Evolutionary conservation across 2,329 filamentous ascomycete species (phyloP).

Genomic region (Emericellopsis cladophorae): DNA sequence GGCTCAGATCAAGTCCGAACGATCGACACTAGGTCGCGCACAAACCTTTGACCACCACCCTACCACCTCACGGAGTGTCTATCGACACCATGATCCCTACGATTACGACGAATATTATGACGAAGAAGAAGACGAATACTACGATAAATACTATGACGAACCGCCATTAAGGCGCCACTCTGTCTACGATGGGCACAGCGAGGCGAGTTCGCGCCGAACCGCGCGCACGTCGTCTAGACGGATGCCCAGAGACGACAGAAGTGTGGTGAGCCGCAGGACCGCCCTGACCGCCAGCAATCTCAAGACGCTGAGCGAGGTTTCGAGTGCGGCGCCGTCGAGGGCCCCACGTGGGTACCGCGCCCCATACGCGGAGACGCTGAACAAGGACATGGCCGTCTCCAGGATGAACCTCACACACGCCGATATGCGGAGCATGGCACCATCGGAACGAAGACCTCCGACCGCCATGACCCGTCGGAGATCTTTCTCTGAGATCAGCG

Average conservation of each 20-base stretch:
- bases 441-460: conserved; percentile 3
- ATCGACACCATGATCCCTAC: conserved; percentile 9
- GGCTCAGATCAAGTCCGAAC: conserved; percentile 61
- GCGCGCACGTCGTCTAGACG: conserved; percentile 1
- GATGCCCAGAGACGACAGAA: background rate
- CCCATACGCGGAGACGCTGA: conserved; percentile 20
- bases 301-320: conserved; percentile 38
- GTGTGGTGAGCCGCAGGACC: conserved; percentile 12
- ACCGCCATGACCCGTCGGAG: conserved; percentile 6
- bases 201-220: conserved; percentile 25
- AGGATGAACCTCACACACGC: conserved; percentile 12
- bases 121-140: conserved; percentile 21
- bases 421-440: conserved; percentile 13
- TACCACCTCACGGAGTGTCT: conserved; percentile 4
- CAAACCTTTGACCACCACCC: conserved; percentile 35
- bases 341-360: conserved; percentile 28
- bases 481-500: conserved; percentile 9
- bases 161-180: conserved; percentile 15
- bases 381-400: conserved; percentile 28
- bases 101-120: conserved; percentile 17
- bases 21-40: conserved; percentile 40
- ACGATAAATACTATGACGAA: conserved; percentile 17
- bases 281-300: conserved; percentile 41
- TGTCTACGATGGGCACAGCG: conserved; percentile 13
- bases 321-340: conserved; percentile 31